Conservation (phyloP, 371 early-diverging fungal species). For the Cokeromyces recurvatus region DNA sequence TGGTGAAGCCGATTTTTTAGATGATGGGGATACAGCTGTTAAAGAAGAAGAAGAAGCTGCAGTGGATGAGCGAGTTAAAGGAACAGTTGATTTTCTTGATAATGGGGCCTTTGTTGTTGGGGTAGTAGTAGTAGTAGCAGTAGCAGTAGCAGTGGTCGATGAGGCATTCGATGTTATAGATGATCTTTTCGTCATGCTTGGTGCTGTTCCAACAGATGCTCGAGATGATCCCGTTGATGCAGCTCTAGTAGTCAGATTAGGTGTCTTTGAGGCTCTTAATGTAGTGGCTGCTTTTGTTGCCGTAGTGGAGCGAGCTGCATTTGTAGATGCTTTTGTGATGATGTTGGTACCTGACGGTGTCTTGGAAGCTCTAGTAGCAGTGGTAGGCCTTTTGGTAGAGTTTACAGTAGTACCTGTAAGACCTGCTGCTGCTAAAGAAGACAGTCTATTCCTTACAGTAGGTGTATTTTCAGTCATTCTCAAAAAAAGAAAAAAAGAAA, state of each 20-base stretch:
- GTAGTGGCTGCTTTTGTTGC: no score
- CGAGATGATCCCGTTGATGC: no score
- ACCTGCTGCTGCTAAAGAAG: slow-evolving; percentile 8
- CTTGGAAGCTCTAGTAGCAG: not conserved
- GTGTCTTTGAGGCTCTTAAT: no score
- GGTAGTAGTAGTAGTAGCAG: slow-evolving; percentile 1
- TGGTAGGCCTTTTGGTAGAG: not conserved
- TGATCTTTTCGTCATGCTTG: not conserved
- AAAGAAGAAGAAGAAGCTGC: slow-evolving; percentile 6
- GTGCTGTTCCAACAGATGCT: not conserved
- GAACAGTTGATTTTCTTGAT: slow-evolving; percentile 11
- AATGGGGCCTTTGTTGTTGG: not conserved
- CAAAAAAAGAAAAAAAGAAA: no score
- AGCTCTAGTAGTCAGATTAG: not conserved
- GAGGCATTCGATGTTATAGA: not conserved
- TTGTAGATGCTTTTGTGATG: not conserved
- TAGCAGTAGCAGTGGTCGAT: not conserved
- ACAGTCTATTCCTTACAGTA: slow-evolving; percentile 6
- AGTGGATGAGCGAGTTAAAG: slow-evolving; percentile 1
- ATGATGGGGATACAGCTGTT: not conserved
- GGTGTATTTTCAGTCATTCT: not conserved
- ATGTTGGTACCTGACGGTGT: not conserved
- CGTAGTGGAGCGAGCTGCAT: not conserved
- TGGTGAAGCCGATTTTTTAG: slow-evolving; percentile 15
- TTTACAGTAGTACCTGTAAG: not conserved